These are phyloP conservation scores for Elaeis guineensis DNA, from an alignment of 176 grass and related monocot species.

Conservation along the genomic window DNA sequence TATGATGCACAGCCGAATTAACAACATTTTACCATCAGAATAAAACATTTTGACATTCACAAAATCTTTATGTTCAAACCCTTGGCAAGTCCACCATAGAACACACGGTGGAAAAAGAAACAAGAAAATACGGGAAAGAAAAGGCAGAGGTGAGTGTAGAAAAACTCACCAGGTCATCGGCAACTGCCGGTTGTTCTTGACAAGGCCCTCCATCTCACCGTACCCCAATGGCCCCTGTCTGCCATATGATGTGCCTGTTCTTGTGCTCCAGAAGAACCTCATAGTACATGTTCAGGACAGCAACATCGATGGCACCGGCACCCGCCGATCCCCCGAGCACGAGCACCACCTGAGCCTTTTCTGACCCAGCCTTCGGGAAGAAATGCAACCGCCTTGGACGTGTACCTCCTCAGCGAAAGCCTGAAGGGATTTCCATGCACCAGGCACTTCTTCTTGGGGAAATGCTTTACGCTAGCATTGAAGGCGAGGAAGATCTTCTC, in stretches of 20 bases:
- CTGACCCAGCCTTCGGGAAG: constrained; percentile 36
- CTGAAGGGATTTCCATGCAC: constrained; percentile 79
- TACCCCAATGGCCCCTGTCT: constrained; percentile 66
- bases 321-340: constrained; percentile 58
- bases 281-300: constrained; percentile 60
- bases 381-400: constrained; percentile 58
- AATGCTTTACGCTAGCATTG: constrained; percentile 66
- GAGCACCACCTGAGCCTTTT: constrained; percentile 44
- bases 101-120: no score
- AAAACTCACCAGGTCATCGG: constrained; percentile 61
- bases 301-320: constrained; percentile 44
- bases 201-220: constrained; percentile 42
- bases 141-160: not conserved
- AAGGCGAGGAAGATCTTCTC: constrained; percentile 63
- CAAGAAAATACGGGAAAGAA: not conserved
- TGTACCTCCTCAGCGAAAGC: constrained; percentile 42
- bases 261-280: constrained; percentile 61
- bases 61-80: no score
- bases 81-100: no score
- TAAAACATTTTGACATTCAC: no score
- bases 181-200: constrained; percentile 33
- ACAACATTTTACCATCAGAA: no score
- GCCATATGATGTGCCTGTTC: constrained; percentile 69
- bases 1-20: no score
- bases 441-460: constrained; percentile 58